Conservation (phyloP, 208 protist species). For the Leishmania mexicana region DNA sequence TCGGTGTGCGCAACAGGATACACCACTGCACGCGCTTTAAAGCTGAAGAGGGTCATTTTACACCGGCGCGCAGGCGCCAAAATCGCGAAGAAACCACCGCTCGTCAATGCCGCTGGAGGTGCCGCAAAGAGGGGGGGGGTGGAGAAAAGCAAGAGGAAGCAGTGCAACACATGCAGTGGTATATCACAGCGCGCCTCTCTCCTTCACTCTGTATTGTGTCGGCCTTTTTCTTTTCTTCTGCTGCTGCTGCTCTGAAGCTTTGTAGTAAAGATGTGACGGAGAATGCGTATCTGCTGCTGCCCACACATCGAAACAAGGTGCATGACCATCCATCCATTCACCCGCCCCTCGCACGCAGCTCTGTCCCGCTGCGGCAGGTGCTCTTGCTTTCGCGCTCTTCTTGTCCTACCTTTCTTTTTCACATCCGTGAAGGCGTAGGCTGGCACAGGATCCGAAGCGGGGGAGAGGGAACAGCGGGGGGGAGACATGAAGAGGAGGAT, state of each 20-base stretch:
- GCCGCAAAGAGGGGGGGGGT: not conserved
- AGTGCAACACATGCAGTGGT: not conserved
- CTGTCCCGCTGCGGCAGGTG: not conserved
- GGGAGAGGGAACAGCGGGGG: not conserved
- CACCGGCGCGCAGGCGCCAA: not conserved
- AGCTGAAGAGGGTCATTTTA: not conserved
- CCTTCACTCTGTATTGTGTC: not conserved
- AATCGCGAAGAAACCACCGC: not conserved
- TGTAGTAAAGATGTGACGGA: not conserved
- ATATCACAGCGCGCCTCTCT: not conserved
- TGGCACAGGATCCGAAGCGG: not conserved
- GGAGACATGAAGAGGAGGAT: not conserved
- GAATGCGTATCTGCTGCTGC: not conserved
- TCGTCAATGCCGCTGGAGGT: not conserved
- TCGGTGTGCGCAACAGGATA: not conserved
- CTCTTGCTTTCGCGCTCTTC: not conserved
- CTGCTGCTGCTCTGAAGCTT: not conserved
- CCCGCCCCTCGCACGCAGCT: not conserved
- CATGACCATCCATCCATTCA: not conserved
- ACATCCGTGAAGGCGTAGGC: not conserved
- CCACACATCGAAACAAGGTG: not conserved
- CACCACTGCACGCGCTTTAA: not conserved
- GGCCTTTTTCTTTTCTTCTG: not conserved
- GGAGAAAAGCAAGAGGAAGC: not conserved
- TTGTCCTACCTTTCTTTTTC: not conserved